A percentile compares a stretch with the other conserved stretches of the same genome.
phyloP scores from a whole-genome alignment of 2,329 filamentous ascomycete species.

The Penicillium rolfsii region DNA sequence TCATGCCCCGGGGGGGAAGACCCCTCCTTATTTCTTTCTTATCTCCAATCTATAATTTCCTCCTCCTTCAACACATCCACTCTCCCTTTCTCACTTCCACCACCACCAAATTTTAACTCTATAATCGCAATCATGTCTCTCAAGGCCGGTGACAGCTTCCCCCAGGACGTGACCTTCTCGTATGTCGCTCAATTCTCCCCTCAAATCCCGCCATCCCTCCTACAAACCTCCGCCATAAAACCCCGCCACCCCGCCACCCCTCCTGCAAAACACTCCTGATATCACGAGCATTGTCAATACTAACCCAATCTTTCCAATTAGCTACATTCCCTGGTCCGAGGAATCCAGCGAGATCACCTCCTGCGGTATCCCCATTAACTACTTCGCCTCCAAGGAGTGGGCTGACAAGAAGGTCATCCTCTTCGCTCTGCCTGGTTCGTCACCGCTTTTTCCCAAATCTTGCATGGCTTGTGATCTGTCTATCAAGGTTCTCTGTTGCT shows the following conservation, averaged over 20 bases:
- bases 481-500: conserved; percentile 19
- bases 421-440: conserved; percentile 66
- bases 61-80: conserved; percentile 11
- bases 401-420: conserved; percentile 72
- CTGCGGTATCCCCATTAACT: conserved; percentile 78
- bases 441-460: conserved; percentile 17
- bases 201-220: not conserved
- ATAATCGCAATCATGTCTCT: conserved; percentile 60
- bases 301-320: conserved; percentile 34
- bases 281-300: conserved; percentile 12
- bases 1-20: conserved; percentile 7
- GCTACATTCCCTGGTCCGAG: conserved; percentile 75
- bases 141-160: conserved; percentile 82
- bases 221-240: not conserved
- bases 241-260: not conserved
- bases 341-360: conserved; percentile 70
- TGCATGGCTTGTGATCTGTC: not conserved
- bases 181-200: conserved; percentile 44
- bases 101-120: conserved; percentile 9
- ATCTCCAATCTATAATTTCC: conserved; percentile 11
- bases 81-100: conserved; percentile 11
- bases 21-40: conserved; percentile 4
- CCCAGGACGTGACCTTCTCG: conserved; percentile 76
- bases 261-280: conserved; percentile 2
- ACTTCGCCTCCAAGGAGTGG: conserved; percentile 78